Evolutionary conservation across 1,139 yeast species (phyloP).

Genomic region (Pichia sp.): DNA sequence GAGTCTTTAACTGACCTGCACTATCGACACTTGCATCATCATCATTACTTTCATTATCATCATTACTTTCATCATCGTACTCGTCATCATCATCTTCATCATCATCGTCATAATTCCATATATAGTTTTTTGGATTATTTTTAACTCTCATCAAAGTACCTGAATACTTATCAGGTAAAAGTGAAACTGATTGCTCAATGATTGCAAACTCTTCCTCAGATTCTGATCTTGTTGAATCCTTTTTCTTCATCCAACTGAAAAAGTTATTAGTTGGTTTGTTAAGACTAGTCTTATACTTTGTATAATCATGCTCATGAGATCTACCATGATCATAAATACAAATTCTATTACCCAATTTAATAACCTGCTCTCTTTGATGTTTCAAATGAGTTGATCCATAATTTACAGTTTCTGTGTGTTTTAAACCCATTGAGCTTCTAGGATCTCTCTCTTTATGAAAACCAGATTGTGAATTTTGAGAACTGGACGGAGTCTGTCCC

Average conservation of each 20-base stretch:
- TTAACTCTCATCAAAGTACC: constrained; percentile 30
- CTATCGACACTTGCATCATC: constrained; percentile 15
- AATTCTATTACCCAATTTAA: constrained; percentile 24
- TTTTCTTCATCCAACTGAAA: constrained; percentile 29
- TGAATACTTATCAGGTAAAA: constrained; percentile 33
- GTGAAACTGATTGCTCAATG: constrained; percentile 31
- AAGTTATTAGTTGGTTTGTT: constrained; percentile 22
- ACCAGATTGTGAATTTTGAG: background rate
- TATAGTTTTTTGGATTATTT: constrained; percentile 31
- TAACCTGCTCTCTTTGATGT: constrained; percentile 26
- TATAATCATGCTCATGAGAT: constrained; percentile 32
- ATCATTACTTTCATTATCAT: constrained; percentile 16
- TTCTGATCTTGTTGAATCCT: constrained; percentile 20
- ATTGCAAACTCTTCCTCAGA: constrained; percentile 24
- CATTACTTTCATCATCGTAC: constrained; percentile 19
- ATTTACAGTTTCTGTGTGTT: constrained; percentile 39
- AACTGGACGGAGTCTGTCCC: background rate
- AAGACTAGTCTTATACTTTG: constrained; percentile 30
- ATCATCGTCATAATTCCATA: constrained; percentile 32
- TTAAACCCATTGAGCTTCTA: constrained; percentile 11
- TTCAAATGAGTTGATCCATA: constrained; percentile 66
- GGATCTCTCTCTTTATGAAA: constrained; percentile 1
- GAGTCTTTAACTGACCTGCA: constrained; percentile 25
- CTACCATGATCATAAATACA: constrained; percentile 29
- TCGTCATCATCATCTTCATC: constrained; percentile 29